Conservation (phyloP, 306 rosid genomes). For the Dryas drummondii region DNA sequence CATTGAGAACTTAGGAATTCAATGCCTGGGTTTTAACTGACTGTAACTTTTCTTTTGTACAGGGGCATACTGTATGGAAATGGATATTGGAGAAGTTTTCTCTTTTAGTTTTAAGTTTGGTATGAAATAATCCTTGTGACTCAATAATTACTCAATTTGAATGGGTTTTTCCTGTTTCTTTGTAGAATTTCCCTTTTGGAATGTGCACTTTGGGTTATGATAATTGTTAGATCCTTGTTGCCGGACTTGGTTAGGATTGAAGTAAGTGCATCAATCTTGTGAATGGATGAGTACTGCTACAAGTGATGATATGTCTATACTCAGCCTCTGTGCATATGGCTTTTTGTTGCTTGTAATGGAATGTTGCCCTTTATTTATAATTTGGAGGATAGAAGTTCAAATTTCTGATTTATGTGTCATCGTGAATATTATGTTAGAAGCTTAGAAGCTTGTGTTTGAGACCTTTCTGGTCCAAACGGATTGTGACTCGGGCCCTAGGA, state of each 20-base stretch:
- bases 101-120: neutral
- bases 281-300: neutral
- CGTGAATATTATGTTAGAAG: no score
- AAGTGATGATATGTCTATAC: neutral
- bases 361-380: no score
- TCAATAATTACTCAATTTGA: constrained; percentile 12
- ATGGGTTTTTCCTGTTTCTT: constrained; percentile 10
- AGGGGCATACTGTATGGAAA: constrained; percentile 12
- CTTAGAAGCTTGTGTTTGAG: no score
- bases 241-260: neutral
- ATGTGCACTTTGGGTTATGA: neutral
- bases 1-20: neutral
- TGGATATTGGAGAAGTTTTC: neutral
- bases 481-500: no score
- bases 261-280: neutral
- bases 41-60: neutral
- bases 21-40: neutral
- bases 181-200: neutral
- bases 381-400: no score
- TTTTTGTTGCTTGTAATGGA: neutral
- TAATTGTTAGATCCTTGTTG: neutral
- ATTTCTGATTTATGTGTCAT: no score
- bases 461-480: no score
- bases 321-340: neutral
- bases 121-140: constrained; percentile 16